A percentile compares a stretch with the other conserved stretches of the same genome.
Conservation (phyloP, 1,139 yeast genomes). For the Zygosaccharomyces sapae region DNA sequence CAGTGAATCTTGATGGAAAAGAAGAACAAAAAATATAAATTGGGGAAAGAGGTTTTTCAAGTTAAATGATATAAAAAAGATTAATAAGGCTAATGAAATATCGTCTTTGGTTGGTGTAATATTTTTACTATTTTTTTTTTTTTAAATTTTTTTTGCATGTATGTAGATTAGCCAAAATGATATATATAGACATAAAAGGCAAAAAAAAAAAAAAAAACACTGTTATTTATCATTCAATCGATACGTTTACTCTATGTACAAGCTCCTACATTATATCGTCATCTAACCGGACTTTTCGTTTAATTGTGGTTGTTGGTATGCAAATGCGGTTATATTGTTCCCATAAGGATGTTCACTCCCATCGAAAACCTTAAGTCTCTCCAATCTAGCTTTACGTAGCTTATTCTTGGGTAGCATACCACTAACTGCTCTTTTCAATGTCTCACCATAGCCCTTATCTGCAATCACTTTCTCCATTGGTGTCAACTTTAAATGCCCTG, state of each 20-base stretch:
- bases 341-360: conserved; percentile 86
- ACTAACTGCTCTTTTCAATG: conserved; percentile 78
- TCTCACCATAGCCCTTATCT: conserved; percentile 82
- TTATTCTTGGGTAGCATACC: conserved; percentile 96
- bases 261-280: neutral
- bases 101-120: conserved; percentile 7
- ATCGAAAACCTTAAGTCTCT: conserved; percentile 79
- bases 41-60: neutral
- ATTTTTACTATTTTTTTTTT: neutral
- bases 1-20: neutral
- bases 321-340: conserved; percentile 77
- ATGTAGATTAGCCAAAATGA: conserved; percentile 7
- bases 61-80: conserved; percentile 1
- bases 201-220: conserved; percentile 2
- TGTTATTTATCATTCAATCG: neutral
- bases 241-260: conserved; percentile 1
- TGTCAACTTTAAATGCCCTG: conserved; percentile 80
- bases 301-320: conserved; percentile 67
- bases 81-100: conserved; percentile 10
- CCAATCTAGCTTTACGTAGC: conserved; percentile 72
- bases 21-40: neutral
- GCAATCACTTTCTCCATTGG: conserved; percentile 75
- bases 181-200: conserved; percentile 1
- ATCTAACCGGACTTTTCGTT: conserved; percentile 2
- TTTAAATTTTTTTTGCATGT: conserved; percentile 1